phyloP scores from a whole-genome alignment of 1,139 yeast genomes.

The Geotrichum histeridarum region DNA sequence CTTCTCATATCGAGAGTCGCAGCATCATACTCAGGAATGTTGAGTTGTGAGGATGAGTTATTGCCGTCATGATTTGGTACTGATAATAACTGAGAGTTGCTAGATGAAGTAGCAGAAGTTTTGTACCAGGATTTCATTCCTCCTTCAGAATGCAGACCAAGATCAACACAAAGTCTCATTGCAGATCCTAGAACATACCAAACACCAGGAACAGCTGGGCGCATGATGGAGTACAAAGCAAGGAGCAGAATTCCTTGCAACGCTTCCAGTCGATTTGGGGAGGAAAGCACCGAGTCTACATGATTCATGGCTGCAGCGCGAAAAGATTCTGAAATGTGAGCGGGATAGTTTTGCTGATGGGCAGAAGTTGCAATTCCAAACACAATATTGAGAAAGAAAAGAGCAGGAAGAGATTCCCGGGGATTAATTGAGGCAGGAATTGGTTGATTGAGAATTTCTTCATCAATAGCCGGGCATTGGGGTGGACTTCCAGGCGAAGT shows the following conservation, averaged over 20 bases:
- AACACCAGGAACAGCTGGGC: conserved; percentile 65
- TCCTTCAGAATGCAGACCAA: conserved; percentile 67
- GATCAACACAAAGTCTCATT: conserved; percentile 69
- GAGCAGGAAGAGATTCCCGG: conserved; percentile 21
- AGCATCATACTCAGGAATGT: conserved; percentile 38
- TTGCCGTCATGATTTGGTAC: not conserved
- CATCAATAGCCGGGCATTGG: not conserved
- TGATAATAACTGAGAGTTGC: conserved; percentile 5
- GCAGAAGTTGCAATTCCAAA: conserved; percentile 79
- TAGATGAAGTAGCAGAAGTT: conserved; percentile 11
- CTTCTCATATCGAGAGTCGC: conserved; percentile 64
- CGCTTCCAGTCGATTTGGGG: conserved; percentile 60
- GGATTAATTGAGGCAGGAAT: conserved; percentile 9
- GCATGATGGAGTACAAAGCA: conserved; percentile 56
- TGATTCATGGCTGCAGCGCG: conserved; percentile 61
- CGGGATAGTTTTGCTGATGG: conserved; percentile 64
- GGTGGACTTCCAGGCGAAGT: not conserved
- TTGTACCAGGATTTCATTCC: conserved; percentile 28
- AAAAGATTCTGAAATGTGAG: conserved; percentile 65
- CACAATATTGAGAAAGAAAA: conserved; percentile 65
- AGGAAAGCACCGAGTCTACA: conserved; percentile 53
- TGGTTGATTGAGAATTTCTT: not conserved
- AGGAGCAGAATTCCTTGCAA: conserved; percentile 66
- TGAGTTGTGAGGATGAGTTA: conserved; percentile 1
- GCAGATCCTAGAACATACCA: conserved; percentile 88